These are phyloP conservation scores for Sporisorium graminicola DNA, from an alignment of 1,284 basidiomycete genomes.

Conservation along the genomic window DNA sequence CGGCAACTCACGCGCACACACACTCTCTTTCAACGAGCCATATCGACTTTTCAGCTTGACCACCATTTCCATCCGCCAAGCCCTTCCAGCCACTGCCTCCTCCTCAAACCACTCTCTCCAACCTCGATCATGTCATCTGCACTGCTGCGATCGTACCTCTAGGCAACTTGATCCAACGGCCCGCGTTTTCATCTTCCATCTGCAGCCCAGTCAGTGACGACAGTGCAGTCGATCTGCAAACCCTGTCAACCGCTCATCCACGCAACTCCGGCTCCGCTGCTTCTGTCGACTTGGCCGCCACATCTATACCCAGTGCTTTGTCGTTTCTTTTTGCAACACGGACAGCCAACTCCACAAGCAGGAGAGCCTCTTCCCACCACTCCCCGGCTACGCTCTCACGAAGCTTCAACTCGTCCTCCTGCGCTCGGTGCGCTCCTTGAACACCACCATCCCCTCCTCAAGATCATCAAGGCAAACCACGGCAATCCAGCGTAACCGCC, in stretches of 20 bases:
- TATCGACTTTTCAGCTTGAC: conserved; percentile 26
- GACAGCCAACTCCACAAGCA: not conserved
- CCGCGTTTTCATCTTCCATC: not conserved
- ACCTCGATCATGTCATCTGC: conserved; percentile 19
- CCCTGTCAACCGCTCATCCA: not conserved
- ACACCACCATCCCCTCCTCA: conserved; percentile 4
- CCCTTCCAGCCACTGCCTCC: not conserved
- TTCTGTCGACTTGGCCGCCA: not conserved
- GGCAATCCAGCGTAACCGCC: not conserved
- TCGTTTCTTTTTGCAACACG: not conserved
- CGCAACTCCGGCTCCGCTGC: not conserved
- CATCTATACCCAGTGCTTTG: not conserved
- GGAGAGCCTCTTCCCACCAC: not conserved
- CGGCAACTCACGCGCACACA: conserved; percentile 10
- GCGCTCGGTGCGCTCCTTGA: not conserved
- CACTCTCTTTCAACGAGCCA: conserved; percentile 31
- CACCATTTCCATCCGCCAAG: conserved; percentile 21
- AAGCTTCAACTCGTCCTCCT: not conserved
- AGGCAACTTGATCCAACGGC: not conserved
- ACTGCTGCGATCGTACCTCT: conserved; percentile 6
- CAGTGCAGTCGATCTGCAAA: not conserved
- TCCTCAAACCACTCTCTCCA: conserved; percentile 4
- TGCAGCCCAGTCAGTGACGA: not conserved
- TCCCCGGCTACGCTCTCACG: not conserved
- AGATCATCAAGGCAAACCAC: conserved; percentile 2